Evolutionary conservation across 768 basidiomycete species (phyloP).

Genomic region (Naematelia aurantialba): DNA sequence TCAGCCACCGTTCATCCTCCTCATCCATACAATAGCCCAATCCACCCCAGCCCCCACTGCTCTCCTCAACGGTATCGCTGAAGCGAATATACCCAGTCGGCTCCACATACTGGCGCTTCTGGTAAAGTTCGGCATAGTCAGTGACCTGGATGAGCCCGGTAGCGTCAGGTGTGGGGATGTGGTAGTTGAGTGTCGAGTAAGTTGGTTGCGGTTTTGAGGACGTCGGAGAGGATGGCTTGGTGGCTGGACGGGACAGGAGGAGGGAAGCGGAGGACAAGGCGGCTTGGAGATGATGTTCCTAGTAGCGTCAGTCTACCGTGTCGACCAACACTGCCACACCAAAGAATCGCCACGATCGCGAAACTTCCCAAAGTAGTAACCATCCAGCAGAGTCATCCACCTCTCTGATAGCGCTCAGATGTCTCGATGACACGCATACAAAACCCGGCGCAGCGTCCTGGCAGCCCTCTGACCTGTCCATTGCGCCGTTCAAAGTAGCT

Average conservation of each 20-base stretch:
- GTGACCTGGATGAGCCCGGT: conserved; percentile 63
- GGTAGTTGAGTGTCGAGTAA: conserved; percentile 53
- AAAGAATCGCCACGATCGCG: conserved; percentile 7
- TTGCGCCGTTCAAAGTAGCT: not conserved
- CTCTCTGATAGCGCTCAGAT: not conserved
- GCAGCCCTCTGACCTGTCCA: conserved; percentile 13
- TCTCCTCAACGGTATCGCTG: conserved; percentile 74
- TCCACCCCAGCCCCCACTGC: conserved; percentile 63
- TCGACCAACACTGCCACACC: not conserved
- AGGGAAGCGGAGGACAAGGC: conserved; percentile 52
- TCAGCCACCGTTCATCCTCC: conserved; percentile 89
- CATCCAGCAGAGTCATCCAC: not conserved
- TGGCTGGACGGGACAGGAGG: conserved; percentile 36
- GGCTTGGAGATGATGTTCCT: conserved; percentile 54
- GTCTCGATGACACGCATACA: not conserved
- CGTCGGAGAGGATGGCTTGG: conserved; percentile 30
- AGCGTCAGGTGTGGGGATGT: conserved; percentile 90
- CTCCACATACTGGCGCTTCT: conserved; percentile 66
- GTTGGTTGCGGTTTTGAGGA: conserved; percentile 34
- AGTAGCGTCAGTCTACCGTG: conserved; percentile 6
- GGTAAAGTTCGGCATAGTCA: conserved; percentile 75
- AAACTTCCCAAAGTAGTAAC: conserved; percentile 19
- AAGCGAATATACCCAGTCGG: conserved; percentile 72
- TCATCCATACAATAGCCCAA: conserved; percentile 95
- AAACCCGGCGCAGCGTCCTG: not conserved